phyloP scores from a whole-genome alignment of 2,329 filamentous ascomycete genomes.

The Rhinocladiella mackenziei region DNA sequence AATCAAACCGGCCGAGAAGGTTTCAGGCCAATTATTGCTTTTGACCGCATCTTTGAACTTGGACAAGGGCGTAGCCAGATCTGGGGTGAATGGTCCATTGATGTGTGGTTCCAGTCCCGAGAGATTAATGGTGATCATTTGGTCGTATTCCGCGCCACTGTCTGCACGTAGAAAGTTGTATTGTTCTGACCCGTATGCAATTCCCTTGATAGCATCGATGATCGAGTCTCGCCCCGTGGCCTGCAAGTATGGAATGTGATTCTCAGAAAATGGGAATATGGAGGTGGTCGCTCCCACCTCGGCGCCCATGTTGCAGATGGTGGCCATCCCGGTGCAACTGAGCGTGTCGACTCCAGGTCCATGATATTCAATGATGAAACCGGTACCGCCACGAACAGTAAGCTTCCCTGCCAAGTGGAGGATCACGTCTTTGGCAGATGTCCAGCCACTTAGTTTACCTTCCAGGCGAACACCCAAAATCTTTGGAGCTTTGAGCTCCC shows the following conservation, averaged over 20 bases:
- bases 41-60: conserved; percentile 81
- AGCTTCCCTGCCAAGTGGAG: conserved; percentile 81
- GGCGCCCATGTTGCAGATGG: conserved; percentile 76
- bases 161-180: conserved; percentile 72
- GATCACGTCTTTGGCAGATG: conserved; percentile 93
- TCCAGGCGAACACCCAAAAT: conserved; percentile 80
- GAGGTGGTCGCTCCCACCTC: conserved; percentile 96
- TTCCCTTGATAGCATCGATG: conserved; percentile 61
- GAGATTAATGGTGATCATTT: conserved; percentile 85
- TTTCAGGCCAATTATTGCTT: conserved; percentile 83
- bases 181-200: conserved; percentile 56
- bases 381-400: conserved; percentile 90
- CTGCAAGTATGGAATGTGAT: conserved; percentile 78
- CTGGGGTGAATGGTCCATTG: conserved; percentile 95
- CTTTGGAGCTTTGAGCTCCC: conserved; percentile 94
- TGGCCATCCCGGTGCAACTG: conserved; percentile 90
- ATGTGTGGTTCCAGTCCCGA: conserved; percentile 89
- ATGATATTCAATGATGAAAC: conserved; percentile 91
- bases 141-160: conserved; percentile 77
- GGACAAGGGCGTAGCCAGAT: conserved; percentile 87
- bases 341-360: conserved; percentile 85
- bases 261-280: conserved; percentile 84
- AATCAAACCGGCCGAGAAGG: conserved; percentile 87
- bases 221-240: conserved; percentile 75
- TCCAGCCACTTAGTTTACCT: conserved; percentile 83